Evolutionary conservation across 1,139 yeast species (phyloP).

Genomic region (Kodamaea sp.): DNA sequence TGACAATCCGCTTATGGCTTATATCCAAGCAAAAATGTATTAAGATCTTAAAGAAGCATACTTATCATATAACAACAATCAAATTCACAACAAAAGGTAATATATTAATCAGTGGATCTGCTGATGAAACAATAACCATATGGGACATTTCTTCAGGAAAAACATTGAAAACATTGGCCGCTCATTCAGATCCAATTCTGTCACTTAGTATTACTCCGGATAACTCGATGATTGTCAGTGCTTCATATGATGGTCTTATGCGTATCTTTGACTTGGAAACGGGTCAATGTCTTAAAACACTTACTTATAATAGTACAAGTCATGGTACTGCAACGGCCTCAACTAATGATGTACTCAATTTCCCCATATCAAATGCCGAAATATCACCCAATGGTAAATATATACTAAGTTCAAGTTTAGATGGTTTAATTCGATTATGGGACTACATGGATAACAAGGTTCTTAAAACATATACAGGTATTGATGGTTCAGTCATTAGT

Average conservation of each 20-base stretch:
- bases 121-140: slow-evolving; percentile 85
- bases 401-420: slow-evolving; percentile 74
- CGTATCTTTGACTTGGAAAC: slow-evolving; percentile 83
- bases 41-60: slow-evolving; percentile 70
- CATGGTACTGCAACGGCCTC: slow-evolving; percentile 60
- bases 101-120: slow-evolving; percentile 73
- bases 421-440: slow-evolving; percentile 77
- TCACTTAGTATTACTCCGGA: slow-evolving; percentile 72
- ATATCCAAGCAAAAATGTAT: slow-evolving; percentile 48
- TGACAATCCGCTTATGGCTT: slow-evolving; percentile 75
- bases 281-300: slow-evolving; percentile 88
- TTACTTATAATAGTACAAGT: slow-evolving; percentile 66
- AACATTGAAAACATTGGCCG: slow-evolving; percentile 76
- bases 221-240: slow-evolving; percentile 79
- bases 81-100: slow-evolving; percentile 74
- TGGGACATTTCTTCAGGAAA: slow-evolving; percentile 83
- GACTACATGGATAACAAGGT: slow-evolving; percentile 76
- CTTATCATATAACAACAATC: slow-evolving; percentile 78
- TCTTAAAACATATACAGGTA: slow-evolving; percentile 64
- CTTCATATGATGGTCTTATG: slow-evolving; percentile 87
- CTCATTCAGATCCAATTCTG: slow-evolving; percentile 90
- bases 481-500: slow-evolving; percentile 30
- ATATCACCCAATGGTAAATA: slow-evolving; percentile 83
- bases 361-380: slow-evolving; percentile 71
- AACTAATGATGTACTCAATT: slow-evolving; percentile 42